phyloP scores from a whole-genome alignment of 2,329 filamentous ascomycete species.

The Paracoccidioides lutzii region DNA sequence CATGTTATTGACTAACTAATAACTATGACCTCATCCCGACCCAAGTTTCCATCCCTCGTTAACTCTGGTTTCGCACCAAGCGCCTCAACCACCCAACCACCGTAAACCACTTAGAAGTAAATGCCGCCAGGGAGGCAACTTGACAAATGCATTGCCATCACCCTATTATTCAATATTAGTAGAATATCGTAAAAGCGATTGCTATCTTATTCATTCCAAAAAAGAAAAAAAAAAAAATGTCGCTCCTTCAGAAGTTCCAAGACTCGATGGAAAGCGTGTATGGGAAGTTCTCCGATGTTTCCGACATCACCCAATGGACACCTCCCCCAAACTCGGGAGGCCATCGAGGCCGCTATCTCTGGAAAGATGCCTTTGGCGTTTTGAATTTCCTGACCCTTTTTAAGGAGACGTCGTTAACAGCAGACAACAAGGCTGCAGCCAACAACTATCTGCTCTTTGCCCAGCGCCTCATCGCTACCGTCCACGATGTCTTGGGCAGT shows the following conservation, averaged over 20 bases:
- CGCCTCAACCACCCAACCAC: too few relatives aligned
- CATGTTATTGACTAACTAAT: too few relatives aligned
- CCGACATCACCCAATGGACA: conserved; percentile 30
- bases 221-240: neutral
- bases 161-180: neutral
- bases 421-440: conserved; percentile 12
- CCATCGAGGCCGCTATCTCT: conserved; percentile 46
- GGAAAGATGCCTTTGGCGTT: conserved; percentile 50
- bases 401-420: conserved; percentile 20
- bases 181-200: neutral
- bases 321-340: conserved; percentile 40
- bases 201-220: neutral
- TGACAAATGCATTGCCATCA: too few relatives aligned
- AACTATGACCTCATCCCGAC: too few relatives aligned
- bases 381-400: conserved; percentile 46
- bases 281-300: conserved; percentile 23
- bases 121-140: too few relatives aligned
- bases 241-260: conserved; percentile 7
- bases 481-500: conserved; percentile 42
- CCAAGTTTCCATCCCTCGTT: too few relatives aligned
- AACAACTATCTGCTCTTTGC: conserved; percentile 39
- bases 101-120: too few relatives aligned
- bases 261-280: conserved; percentile 28
- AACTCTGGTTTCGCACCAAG: too few relatives aligned
- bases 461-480: conserved; percentile 35